Evolutionary conservation across 257 asterid genomes (phyloP).

Genomic region (Solanum bulbocastanum): DNA sequence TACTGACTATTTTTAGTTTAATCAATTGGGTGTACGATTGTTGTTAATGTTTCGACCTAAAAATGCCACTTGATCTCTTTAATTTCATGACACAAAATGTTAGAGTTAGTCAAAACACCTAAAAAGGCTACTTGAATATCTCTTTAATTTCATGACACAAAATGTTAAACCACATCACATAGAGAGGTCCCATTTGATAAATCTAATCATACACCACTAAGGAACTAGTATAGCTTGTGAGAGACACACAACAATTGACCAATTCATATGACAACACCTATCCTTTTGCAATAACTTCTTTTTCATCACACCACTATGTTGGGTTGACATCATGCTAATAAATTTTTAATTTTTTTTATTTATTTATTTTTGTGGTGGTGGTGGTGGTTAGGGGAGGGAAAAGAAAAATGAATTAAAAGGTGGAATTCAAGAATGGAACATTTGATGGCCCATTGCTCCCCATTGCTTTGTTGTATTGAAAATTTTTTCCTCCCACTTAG

Average conservation of each 20-base stretch:
- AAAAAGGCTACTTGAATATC: not conserved
- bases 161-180: not conserved
- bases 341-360: not conserved
- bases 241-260: not conserved
- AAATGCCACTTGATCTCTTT: not conserved
- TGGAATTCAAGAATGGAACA: not conserved
- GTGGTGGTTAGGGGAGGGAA: not conserved
- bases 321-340: not conserved
- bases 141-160: not conserved
- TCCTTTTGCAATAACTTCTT: not conserved
- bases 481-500: not conserved
- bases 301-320: not conserved
- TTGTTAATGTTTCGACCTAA: not conserved
- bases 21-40: not conserved
- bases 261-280: not conserved
- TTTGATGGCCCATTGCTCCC: not conserved
- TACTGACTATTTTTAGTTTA: no score
- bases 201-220: not conserved
- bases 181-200: not conserved
- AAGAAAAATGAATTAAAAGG: not conserved
- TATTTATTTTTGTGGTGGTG: not conserved
- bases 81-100: not conserved
- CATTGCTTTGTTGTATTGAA: not conserved
- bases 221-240: not conserved
- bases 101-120: not conserved